Base-by-base conservation (phyloP, 2,329 filamentous ascomycete genomes). In the Talaromyces atroroseus region DNA sequence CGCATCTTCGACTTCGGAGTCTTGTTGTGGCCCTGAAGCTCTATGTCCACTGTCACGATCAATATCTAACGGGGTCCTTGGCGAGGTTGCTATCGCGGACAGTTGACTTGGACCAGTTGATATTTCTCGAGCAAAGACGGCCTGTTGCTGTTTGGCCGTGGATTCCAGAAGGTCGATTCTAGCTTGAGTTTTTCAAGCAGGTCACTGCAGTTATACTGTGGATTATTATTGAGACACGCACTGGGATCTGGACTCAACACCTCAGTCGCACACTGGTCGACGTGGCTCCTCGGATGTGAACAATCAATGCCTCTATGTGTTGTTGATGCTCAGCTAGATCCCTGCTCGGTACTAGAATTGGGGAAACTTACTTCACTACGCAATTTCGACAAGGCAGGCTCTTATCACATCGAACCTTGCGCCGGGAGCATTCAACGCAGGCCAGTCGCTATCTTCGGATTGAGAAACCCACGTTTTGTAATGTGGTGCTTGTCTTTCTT, bases 1-100 rank as follows among this genome's bases (percentile, higher is more conserved):
- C 1, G 73, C 73, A 58, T 78, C 74, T 54, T 72, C 67, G 34
- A 66, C 63, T n/a, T 71, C 68, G 5, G 48, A 51, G 49, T 24
- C 36, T 16, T n/a, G 32, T 42, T 40, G 34, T 2, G 29, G 2
- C n/a, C 26, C 18, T 29, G 52, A 5, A 18, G 29, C 45, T 8
- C 29, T 18, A 32, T 14, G 14, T 23, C 38, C 52, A 12, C 42
- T 40, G 4, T 32, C 21, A 8, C 5, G 3, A 7, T 6, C 32
- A 2, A 49, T 34, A 21, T 42, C 34, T 16, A 8, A 42, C 3
- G 26, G 8, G 3, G 44, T 26, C 3, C 24, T 38, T 4, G 51
- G 51, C n/a, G 53, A 24, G n/a, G 10, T 34, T 12, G 38, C 36
- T 10, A 34, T 29, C 18, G 34, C 29, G 12, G 46, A 49, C 8